Base-by-base conservation (phyloP, 345 rosid species). In the Gossypioides kirkii region DNA sequence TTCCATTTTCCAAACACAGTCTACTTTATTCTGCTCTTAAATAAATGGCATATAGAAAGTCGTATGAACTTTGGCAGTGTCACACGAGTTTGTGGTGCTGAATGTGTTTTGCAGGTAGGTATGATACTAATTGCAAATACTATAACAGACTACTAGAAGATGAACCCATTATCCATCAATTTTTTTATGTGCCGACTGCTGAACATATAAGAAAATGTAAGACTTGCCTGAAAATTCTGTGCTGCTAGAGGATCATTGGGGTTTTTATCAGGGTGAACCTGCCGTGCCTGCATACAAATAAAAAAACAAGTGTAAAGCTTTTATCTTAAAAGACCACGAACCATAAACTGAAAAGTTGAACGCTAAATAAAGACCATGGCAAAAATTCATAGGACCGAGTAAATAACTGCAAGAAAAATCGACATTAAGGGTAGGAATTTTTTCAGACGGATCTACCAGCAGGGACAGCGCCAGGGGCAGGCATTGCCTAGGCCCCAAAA, bases 181-280 rank as follows among this genome's bases (percentile, higher is more conserved):
- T 17, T 73, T 49, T n/a, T n/a, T 2, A 13, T 1, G 54, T 49
- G 59, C 13, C 4, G 26, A 5, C 2, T 22, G 54, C 11, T 63
- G 42, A 56, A 69, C 9, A 22, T 1, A 43, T 25, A 11, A 68
- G 5, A 5, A 32, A 69, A 60, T 26, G 25, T 12, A 63, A 67
- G 61, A 20, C 86, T 81, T 84, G 77, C 99, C 97, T 95, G 99
- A 75, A 95, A 95, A 77, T 95, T 91, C 22, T 86, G 88, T 3
- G 94, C 98, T 2, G 99, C 98, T 11, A 77, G 89, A 77, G 98
- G 98, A 86, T 95, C 93, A 71, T 95, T 83, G 0, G 94, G 99
- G 74, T 92, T 95, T 80, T 87, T 95, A 82, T 95, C 99, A 0
- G 99, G 99, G 81, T 95, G 98, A 75, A 95, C 98, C 83, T 92